These are phyloP conservation scores for Biscutella auriculata DNA, from an alignment of 441 rosid species.

Conservation along the genomic window DNA sequence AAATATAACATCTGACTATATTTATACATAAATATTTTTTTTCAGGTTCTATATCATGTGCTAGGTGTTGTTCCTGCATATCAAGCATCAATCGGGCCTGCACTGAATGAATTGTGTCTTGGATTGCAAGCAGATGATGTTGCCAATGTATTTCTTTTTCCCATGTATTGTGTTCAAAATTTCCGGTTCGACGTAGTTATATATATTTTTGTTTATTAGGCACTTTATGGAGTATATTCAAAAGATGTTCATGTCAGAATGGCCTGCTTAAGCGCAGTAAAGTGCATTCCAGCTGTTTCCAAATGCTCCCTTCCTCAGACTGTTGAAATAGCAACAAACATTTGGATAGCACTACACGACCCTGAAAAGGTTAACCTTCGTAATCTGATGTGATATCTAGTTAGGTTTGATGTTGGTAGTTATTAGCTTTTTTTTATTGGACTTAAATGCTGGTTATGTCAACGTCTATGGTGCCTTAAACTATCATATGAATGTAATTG, in stretches of 20 bases:
- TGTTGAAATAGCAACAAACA: conserved; percentile 74
- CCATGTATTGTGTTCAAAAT: conserved; percentile 5
- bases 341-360: conserved; percentile 97
- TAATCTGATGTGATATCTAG: conserved; percentile 3
- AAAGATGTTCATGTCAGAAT: conserved; percentile 94
- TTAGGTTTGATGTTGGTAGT: conserved; percentile 4
- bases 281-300: conserved; percentile 86
- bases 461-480: background rate
- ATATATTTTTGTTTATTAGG: conserved; percentile 34
- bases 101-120: conserved; percentile 89
- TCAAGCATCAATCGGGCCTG: conserved; percentile 77
- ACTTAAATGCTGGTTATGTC: background rate
- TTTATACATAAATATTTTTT: too few relatives aligned
- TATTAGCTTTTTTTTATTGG: background rate
- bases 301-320: conserved; percentile 58
- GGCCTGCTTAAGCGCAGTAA: conserved; percentile 93
- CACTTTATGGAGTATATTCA: conserved; percentile 79
- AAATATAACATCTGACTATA: background rate
- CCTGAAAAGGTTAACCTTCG: conserved; percentile 72
- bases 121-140: conserved; percentile 79
- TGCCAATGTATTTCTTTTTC: conserved; percentile 47
- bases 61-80: conserved; percentile 82
- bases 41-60: conserved; percentile 91
- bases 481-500: background rate
- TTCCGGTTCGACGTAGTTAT: background rate